Conservation (phyloP, 164 flowering plant genomes). For the Aristolochia fimbriata region DNA sequence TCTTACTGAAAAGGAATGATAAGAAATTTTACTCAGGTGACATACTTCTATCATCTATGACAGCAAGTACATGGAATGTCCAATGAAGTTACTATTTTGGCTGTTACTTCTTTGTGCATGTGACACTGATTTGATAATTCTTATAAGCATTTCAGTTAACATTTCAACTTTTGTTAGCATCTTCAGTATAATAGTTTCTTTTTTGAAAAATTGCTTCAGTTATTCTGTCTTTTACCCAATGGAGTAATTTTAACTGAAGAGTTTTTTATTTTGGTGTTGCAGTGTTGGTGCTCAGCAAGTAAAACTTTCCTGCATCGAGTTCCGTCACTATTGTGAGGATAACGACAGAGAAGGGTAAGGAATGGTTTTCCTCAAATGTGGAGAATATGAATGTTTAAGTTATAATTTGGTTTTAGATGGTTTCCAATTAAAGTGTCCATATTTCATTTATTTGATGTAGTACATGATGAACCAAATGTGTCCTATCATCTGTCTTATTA, state of each 20-base stretch:
- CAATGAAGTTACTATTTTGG: too few relatives aligned
- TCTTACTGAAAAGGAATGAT: too few relatives aligned
- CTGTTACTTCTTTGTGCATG: too few relatives aligned
- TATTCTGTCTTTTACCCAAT: background rate
- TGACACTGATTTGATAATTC: too few relatives aligned
- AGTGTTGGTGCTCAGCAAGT: constrained; percentile 27
- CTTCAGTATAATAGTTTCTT: background rate
- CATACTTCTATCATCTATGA: too few relatives aligned
- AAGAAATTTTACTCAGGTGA: too few relatives aligned
- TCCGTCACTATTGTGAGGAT: constrained; percentile 20
- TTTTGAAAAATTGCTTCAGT: background rate
- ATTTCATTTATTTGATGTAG: background rate
- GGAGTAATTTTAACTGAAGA: too few relatives aligned
- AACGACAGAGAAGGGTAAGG: constrained; percentile 21
- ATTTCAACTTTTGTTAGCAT: background rate
- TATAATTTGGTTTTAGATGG: background rate
- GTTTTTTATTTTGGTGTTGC: constrained; percentile 7
- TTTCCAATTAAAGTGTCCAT: background rate
- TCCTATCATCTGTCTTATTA: background rate
- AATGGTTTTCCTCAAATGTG: background rate
- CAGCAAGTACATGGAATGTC: too few relatives aligned
- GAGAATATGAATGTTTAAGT: background rate
- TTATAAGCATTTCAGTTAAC: too few relatives aligned
- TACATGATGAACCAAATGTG: background rate
- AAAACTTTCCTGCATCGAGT: constrained; percentile 17